phyloP scores from a whole-genome alignment of 2,329 filamentous ascomycete genomes.

The Botryotinia convoluta region DNA sequence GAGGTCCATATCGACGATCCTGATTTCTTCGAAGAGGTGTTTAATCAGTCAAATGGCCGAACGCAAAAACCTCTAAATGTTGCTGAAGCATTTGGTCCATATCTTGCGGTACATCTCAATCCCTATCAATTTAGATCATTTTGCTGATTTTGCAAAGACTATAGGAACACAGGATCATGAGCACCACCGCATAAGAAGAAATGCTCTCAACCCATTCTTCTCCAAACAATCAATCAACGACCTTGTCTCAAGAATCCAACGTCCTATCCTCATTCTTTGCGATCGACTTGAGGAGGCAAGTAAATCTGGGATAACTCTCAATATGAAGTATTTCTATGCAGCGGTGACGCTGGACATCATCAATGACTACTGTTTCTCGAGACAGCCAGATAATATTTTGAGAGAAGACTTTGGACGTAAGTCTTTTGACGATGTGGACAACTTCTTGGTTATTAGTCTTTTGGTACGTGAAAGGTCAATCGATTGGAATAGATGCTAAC shows the following conservation, averaged over 20 bases:
- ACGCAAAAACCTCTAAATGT: background rate
- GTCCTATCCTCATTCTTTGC: constrained; percentile 12
- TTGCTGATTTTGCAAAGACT: background rate
- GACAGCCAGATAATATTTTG: background rate
- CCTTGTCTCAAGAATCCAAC: background rate
- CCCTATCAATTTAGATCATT: background rate
- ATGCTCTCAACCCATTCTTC: constrained; percentile 25
- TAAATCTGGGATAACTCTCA: background rate
- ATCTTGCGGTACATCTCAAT: background rate
- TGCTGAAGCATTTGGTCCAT: constrained; percentile 16
- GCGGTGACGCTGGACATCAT: constrained; percentile 13
- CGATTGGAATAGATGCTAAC: background rate
- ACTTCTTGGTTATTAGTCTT: background rate
- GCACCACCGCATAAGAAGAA: constrained; percentile 24
- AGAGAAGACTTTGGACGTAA: constrained; percentile 8
- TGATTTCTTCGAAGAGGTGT: constrained; percentile 23
- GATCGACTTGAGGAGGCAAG: background rate
- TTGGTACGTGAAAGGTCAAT: background rate
- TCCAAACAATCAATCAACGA: constrained; percentile 21
- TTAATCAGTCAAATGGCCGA: background rate
- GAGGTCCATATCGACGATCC: constrained; percentile 23
- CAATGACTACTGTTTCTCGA: constrained; percentile 22
- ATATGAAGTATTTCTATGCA: constrained; percentile 14
- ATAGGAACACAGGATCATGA: constrained; percentile 22
- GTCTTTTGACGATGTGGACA: constrained; percentile 2